Percentiles rank a stretch among this genome's conserved stretches.
phyloP scores from a whole-genome alignment of 1,284 basidiomycete species.

The Chondrostereum purpureum region DNA sequence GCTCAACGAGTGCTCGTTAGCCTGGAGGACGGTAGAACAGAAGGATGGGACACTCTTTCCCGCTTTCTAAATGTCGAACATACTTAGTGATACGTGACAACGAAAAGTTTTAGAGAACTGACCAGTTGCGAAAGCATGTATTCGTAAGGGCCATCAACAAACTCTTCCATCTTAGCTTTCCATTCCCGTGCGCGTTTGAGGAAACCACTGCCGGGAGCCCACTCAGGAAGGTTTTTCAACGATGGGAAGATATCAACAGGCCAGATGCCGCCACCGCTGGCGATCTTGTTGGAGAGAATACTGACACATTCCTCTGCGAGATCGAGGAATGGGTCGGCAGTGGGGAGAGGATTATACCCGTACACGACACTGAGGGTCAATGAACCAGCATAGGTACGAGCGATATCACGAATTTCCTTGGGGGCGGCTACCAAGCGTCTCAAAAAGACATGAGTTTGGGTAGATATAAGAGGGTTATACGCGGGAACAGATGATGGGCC shows the following conservation, averaged over 20 bases:
- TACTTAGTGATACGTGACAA: too few species aligned
- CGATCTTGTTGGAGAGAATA: constrained; percentile 54
- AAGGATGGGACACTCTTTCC: constrained; percentile 53
- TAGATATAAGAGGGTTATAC: constrained; percentile 54
- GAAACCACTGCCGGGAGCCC: constrained; percentile 42
- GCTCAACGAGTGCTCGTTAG: constrained; percentile 16
- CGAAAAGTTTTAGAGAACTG: constrained; percentile 19
- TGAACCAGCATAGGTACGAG: constrained; percentile 52
- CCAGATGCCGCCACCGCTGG: constrained; percentile 62
- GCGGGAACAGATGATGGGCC: constrained; percentile 41
- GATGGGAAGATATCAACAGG: constrained; percentile 54
- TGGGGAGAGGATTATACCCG: constrained; percentile 48
- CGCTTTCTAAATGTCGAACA: constrained; percentile 35
- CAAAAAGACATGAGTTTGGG: constrained; percentile 46
- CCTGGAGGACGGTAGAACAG: constrained; percentile 49
- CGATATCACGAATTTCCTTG: constrained; percentile 32
- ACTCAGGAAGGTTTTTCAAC: constrained; percentile 36
- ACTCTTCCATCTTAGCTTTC: constrained; percentile 62
- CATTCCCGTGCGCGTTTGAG: constrained; percentile 51
- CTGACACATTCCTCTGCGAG: constrained; percentile 58
- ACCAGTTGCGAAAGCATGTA: constrained; percentile 54
- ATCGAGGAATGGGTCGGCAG: constrained; percentile 48
- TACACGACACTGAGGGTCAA: constrained; percentile 59
- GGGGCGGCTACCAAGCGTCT: constrained; percentile 38
- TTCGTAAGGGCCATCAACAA: constrained; percentile 58